A percentile compares a stretch with the other conserved stretches of the same genome.
These are phyloP conservation scores for Cavenderia fasciculata DNA, from an alignment of 78 protist species.

Conservation along the genomic window DNA sequence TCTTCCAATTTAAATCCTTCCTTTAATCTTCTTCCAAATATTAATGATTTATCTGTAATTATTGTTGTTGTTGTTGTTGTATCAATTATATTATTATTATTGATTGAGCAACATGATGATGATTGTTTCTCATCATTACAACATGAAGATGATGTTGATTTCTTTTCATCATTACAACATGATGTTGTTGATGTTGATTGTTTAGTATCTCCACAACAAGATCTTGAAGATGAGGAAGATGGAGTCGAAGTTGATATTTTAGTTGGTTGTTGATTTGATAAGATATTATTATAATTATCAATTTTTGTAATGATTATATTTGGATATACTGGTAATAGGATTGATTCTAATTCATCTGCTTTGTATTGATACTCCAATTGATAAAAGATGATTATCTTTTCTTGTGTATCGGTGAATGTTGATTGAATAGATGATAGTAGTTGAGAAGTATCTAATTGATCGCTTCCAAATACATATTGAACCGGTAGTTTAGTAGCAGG, in stretches of 20 bases:
- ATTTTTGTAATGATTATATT: neutral
- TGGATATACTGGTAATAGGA: neutral
- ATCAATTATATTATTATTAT: neutral
- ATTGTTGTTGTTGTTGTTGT: constrained; percentile 16
- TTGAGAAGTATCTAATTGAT: neutral
- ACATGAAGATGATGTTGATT: too few species aligned
- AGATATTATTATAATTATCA: constrained; percentile 25
- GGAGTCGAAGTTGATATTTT: too few species aligned
- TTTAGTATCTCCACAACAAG: too few species aligned
- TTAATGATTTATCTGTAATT: neutral
- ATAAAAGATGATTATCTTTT: constrained; percentile 32
- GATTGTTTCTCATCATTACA: neutral
- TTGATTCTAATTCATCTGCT: neutral
- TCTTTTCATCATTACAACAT: too few species aligned
- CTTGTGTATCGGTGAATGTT: neutral
- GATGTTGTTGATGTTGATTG: too few species aligned
- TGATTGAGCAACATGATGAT: neutral
- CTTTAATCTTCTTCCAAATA: constrained; percentile 27
- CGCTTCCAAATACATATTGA: constrained; percentile 67
- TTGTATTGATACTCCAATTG: constrained; percentile 14
- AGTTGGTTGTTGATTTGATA: neutral
- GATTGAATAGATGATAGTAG: neutral
- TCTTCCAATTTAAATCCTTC: neutral
- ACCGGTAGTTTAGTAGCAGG: constrained; percentile 71
- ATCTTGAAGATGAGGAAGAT: too few species aligned